These are phyloP conservation scores for Venturia effusa DNA, from an alignment of 2,329 filamentous ascomycete genomes.

Conservation along the genomic window DNA sequence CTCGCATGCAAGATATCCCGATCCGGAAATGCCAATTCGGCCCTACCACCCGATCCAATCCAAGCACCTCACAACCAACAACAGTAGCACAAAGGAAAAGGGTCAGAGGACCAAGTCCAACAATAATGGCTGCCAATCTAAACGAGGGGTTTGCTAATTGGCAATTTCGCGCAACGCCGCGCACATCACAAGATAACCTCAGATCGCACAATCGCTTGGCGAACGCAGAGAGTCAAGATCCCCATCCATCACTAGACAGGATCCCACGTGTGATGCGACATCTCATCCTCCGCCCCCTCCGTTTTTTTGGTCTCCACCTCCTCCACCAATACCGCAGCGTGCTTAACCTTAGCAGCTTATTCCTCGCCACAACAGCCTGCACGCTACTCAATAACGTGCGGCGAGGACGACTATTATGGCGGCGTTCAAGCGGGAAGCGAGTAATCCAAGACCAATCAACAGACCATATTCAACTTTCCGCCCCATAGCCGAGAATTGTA, in stretches of 20 bases:
- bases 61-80: background rate
- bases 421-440: too few relatives aligned
- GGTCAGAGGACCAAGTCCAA: background rate
- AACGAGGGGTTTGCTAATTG: too few relatives aligned
- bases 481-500: too few relatives aligned
- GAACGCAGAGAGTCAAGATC: background rate
- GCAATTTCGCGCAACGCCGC: too few relatives aligned
- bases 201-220: background rate
- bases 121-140: too few relatives aligned
- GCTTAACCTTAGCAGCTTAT: background rate
- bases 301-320: background rate
- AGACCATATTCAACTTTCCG: too few relatives aligned
- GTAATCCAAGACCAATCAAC: too few relatives aligned
- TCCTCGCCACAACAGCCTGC: background rate
- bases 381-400: too few relatives aligned
- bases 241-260: background rate
- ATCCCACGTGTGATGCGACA: background rate
- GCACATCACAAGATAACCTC: too few relatives aligned
- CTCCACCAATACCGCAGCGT: background rate
- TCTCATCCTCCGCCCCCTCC: background rate
- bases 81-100: background rate
- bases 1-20: background rate
- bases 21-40: background rate
- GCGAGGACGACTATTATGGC: too few relatives aligned
- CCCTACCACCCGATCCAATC: background rate